Evolutionary conservation across 306 rosid species (phyloP).

Genomic region (Dalbergia cultrata): DNA sequence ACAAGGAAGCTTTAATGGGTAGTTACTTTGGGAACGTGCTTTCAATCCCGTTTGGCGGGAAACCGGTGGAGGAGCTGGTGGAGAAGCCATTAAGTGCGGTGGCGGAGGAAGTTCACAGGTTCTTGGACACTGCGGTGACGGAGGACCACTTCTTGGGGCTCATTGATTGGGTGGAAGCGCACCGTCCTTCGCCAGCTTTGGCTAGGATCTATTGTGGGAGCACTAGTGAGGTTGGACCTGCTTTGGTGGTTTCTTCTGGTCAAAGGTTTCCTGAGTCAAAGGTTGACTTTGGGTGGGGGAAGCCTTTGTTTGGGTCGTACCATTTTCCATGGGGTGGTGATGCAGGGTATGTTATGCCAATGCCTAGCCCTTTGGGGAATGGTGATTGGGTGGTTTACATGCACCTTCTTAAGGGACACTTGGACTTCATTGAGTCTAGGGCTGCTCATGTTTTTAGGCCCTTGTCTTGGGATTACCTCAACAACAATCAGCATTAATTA

Average conservation of each 20-base stretch:
- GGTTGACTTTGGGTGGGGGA: conserved; percentile 84
- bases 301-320: conserved; percentile 65
- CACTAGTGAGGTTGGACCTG: conserved; percentile 41
- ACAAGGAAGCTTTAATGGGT: conserved; percentile 32
- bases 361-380: conserved; percentile 67
- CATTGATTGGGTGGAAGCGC: conserved; percentile 82
- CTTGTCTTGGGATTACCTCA: conserved; percentile 56
- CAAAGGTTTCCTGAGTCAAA: conserved; percentile 60
- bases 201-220: conserved; percentile 53
- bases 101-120: conserved; percentile 57
- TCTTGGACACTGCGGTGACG: conserved; percentile 53
- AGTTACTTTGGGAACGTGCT: conserved; percentile 80
- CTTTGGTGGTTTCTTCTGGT: conserved; percentile 56
- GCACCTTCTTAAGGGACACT: conserved; percentile 56
- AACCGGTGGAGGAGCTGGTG: conserved; percentile 42
- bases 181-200: conserved; percentile 56
- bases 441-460: conserved; percentile 66
- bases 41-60: conserved; percentile 62
- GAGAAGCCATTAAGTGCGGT: conserved; percentile 57
- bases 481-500: background rate
- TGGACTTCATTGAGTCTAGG: conserved; percentile 59
- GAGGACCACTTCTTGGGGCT: conserved; percentile 73
- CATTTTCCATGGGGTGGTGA: conserved; percentile 82
- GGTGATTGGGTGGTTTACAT: conserved; percentile 84
- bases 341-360: conserved; percentile 82